These are phyloP conservation scores for Jatropha podagrica DNA, from an alignment of 441 rosid genomes.

Conservation along the genomic window DNA sequence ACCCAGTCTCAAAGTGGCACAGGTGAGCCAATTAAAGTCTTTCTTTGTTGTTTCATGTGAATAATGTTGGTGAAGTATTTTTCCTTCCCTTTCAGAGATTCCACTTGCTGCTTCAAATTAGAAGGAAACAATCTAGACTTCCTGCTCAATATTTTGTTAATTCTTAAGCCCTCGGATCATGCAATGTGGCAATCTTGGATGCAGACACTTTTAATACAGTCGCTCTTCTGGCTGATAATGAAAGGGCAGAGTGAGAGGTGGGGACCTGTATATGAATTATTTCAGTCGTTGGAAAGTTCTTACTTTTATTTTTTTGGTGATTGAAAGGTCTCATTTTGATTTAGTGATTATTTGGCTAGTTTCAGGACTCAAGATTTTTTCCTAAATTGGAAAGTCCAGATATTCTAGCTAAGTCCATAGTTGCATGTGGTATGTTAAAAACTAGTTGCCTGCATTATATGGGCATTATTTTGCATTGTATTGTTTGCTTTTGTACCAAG, in stretches of 20 bases:
- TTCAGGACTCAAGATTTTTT: slow-evolving; percentile 41
- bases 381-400: slow-evolving; percentile 41
- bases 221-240: slow-evolving; percentile 26
- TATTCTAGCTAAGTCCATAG: slow-evolving; percentile 31
- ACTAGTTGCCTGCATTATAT: slow-evolving; percentile 15
- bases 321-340: slow-evolving; percentile 11
- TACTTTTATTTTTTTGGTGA: slow-evolving; percentile 1
- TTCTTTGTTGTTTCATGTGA: neutral
- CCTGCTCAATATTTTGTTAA: slow-evolving; percentile 21
- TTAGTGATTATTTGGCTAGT: slow-evolving; percentile 24
- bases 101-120: too few species aligned
- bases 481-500: slow-evolving; percentile 9
- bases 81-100: too few species aligned
- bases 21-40: slow-evolving; percentile 17
- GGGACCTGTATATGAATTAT: slow-evolving; percentile 11
- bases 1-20: slow-evolving; percentile 24
- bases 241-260: slow-evolving; percentile 39
- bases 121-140: slow-evolving; percentile 12
- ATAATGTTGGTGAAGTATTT: neutral
- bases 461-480: neutral
- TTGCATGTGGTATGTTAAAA: slow-evolving; percentile 40
- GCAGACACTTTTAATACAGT: slow-evolving; percentile 13
- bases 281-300: neutral
- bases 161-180: slow-evolving; percentile 10
- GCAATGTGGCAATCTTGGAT: slow-evolving; percentile 17